Base-by-base conservation (phyloP, 2,329 filamentous ascomycete species). In the Neonectria hederae region DNA sequence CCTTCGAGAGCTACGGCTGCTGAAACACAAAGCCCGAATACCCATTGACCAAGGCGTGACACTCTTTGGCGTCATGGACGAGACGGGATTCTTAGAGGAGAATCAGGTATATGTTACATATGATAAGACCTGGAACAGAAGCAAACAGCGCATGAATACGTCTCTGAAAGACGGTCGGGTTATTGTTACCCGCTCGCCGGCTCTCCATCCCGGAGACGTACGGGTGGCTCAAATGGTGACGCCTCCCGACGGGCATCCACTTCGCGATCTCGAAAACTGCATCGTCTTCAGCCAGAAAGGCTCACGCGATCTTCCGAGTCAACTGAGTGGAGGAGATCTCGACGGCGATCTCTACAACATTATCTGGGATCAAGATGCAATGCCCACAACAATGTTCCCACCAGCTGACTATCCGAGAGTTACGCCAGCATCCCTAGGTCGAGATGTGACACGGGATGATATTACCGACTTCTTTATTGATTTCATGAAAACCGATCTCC, bases 341-440 rank as follows among this genome's bases (percentile, higher is more conserved):
- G 93, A 96, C 68, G 93, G 93, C 0, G 94, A 97, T 75, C 79
- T 92, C 0, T 97, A 92, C 77, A 91, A 93, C 67, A 79, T 97
- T 54, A 92, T 97, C 52, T 96, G 87, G 83, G 92, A 97, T 69
- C 69, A 77, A 0, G 73, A 76, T 0, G 82, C 89, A 0, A 76
- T 84, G 1, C 83, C 86, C 0, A 43, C 69, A 11, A 22, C 14
- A 0, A 81, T 78, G 0, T 87, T 83, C n/a, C 0, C 3, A 1
- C 87, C 93, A 0, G 92, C 93, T 0, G 87, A 93, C 66, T 97
- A 97, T 69, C 85, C 88, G 3, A 83, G 87, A 1, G 82, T 86
- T 0, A 17, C 69, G 0, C 86, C 91, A 0, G 65, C 83, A 0
- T 82, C 89, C 52, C 84, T 97, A n/a, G 82, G 84, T 8, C 83